phyloP scores from a whole-genome alignment of 192 early-diverging fungal genomes.

The Podila clonocystis region DNA sequence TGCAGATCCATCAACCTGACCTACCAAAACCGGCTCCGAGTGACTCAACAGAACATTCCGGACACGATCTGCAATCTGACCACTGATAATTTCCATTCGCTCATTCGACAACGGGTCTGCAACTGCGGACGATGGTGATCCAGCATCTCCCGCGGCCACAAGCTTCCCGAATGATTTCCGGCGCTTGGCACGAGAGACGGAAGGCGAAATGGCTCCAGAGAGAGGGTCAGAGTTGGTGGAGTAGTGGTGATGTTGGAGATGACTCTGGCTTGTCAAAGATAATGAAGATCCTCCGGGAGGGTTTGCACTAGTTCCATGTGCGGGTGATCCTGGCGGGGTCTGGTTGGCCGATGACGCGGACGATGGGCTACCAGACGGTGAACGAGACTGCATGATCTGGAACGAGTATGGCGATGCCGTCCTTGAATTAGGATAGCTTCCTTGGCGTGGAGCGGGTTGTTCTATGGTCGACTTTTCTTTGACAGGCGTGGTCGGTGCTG shows the following conservation, averaged over 20 bases:
- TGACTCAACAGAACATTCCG: constrained; percentile 32
- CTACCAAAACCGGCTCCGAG: background rate
- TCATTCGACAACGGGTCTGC: constrained; percentile 23
- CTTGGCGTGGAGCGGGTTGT: background rate
- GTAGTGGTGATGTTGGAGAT: constrained; percentile 34
- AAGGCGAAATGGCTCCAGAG: constrained; percentile 21
- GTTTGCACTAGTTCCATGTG: background rate
- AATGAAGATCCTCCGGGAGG: too few relatives aligned
- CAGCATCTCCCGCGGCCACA: constrained; percentile 29
- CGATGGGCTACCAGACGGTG: constrained; percentile 27
- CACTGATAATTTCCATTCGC: constrained; percentile 32
- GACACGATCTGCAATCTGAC: constrained; percentile 40
- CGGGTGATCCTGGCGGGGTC: constrained; percentile 43
- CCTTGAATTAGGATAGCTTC: constrained; percentile 32
- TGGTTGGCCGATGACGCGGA: constrained; percentile 25
- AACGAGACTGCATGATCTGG: constrained; percentile 36
- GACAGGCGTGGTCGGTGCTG: background rate
- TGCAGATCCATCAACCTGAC: background rate
- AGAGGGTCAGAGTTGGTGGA: constrained; percentile 12
- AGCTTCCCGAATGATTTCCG: constrained; percentile 36
- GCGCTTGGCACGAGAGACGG: constrained; percentile 31
- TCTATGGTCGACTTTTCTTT: background rate
- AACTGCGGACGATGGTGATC: background rate
- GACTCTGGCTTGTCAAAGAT: constrained; percentile 2
- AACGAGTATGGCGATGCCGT: constrained; percentile 43